These are phyloP conservation scores for Chalciporus piperatus DNA, from an alignment of 768 basidiomycete species.

Conservation along the genomic window DNA sequence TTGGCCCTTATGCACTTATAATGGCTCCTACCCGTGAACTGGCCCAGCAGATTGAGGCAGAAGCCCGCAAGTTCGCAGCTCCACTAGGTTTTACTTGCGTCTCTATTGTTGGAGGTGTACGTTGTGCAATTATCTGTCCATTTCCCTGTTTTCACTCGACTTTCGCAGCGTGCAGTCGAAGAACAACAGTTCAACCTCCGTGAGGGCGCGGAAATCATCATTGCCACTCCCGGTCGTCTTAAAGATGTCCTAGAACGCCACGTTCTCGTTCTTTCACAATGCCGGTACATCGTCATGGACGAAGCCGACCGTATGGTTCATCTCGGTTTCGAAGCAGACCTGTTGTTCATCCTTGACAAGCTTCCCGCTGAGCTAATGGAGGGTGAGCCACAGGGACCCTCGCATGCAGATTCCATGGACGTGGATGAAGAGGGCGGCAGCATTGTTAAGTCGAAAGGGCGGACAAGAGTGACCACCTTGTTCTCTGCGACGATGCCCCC, in stretches of 20 bases:
- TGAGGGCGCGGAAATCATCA: slow-evolving; percentile 98
- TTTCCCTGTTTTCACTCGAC: slow-evolving; percentile 12
- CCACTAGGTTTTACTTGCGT: slow-evolving; percentile 93
- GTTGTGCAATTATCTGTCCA: slow-evolving; percentile 7
- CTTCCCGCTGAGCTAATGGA: slow-evolving; percentile 85
- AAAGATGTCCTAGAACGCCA: slow-evolving; percentile 97
- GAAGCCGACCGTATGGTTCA: slow-evolving; percentile 99
- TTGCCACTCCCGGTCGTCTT: slow-evolving; percentile 96
- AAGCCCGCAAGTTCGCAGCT: slow-evolving; percentile 87
- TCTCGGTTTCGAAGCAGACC: slow-evolving; percentile 91
- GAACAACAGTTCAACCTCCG: slow-evolving; percentile 97
- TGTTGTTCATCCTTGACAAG: slow-evolving; percentile 93
- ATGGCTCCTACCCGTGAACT: slow-evolving; percentile 97
- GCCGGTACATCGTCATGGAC: slow-evolving; percentile 99
- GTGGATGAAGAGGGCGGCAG: slow-evolving; percentile 66
- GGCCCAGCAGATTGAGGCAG: slow-evolving; percentile 95
- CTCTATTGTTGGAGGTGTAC: slow-evolving; percentile 95
- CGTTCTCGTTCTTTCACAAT: slow-evolving; percentile 93
- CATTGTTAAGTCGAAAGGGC: slow-evolving; percentile 48
- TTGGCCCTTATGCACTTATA: slow-evolving; percentile 92
- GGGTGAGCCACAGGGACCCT: slow-evolving; percentile 51
- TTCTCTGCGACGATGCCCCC: slow-evolving; percentile 99
- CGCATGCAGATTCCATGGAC: slow-evolving; percentile 61
- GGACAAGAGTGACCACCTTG: slow-evolving; percentile 89
- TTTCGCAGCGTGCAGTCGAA: slow-evolving; percentile 76